These are phyloP conservation scores for Penstemon eatonii DNA, from an alignment of 257 asterid genomes.

Conservation along the genomic window DNA sequence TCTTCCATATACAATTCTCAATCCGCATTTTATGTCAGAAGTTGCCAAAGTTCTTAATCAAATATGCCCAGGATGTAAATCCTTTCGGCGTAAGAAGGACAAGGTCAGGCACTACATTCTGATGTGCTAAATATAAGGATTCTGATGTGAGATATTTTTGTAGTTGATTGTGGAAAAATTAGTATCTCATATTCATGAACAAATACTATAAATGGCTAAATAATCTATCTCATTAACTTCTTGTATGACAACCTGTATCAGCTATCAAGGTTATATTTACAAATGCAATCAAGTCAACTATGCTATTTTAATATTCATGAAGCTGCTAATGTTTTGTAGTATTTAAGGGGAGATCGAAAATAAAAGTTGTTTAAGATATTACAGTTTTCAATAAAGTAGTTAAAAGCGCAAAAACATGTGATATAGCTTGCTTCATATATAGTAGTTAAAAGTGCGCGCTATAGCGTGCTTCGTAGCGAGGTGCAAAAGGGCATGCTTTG, in stretches of 20 bases:
- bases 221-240: slow-evolving; percentile 16
- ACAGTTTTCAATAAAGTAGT: too few species aligned
- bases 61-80: slow-evolving; percentile 90
- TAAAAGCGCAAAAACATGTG: too few species aligned
- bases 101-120: slow-evolving; percentile 38
- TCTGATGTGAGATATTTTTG: background rate
- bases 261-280: slow-evolving; percentile 1
- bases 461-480: too few species aligned
- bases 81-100: slow-evolving; percentile 41
- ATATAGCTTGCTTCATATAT: too few species aligned
- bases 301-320: slow-evolving; percentile 16
- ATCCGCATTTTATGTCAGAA: slow-evolving; percentile 79
- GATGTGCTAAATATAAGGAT: slow-evolving; percentile 20
- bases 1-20: slow-evolving; percentile 65
- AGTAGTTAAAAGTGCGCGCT: too few species aligned
- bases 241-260: background rate
- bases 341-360: slow-evolving; percentile 21
- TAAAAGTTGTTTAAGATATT: slow-evolving; percentile 17
- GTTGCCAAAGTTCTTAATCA: slow-evolving; percentile 69
- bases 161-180: too few species aligned
- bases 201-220: background rate
- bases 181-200: slow-evolving; percentile 8
- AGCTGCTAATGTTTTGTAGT: slow-evolving; percentile 4
- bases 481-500: too few species aligned
- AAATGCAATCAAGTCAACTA: slow-evolving; percentile 8